A percentile compares a stretch with the other conserved stretches of the same genome.
Evolutionary conservation across 2,329 filamentous ascomycete genomes (phyloP).

Genomic region (Colletotrichum tamarilloi): DNA sequence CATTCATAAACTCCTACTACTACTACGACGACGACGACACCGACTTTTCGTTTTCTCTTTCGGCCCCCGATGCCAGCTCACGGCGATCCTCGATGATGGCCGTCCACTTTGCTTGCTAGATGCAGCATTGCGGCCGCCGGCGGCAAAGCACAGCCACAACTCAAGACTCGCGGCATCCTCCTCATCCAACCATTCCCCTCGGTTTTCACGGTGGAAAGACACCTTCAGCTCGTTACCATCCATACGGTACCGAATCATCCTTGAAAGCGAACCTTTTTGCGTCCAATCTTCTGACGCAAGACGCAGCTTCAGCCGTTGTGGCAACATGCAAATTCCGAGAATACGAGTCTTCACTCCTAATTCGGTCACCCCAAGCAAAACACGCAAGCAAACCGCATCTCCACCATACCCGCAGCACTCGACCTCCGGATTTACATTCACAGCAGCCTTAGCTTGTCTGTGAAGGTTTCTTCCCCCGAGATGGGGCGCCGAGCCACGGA

Average conservation of each 20-base stretch:
- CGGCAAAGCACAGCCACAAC: slow-evolving; percentile 16
- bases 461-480: neutral
- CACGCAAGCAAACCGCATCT: neutral
- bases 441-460: neutral
- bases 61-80: neutral
- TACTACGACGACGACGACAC: neutral
- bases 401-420: neutral
- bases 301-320: neutral
- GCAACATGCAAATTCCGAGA: neutral
- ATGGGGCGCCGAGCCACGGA: slow-evolving; percentile 20
- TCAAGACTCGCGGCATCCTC: neutral
- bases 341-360: too few species aligned
- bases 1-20: neutral
- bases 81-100: neutral
- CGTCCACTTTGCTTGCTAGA: neutral
- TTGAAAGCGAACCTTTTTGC: neutral
- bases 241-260: slow-evolving; percentile 48
- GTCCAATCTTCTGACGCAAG: slow-evolving; percentile 1
- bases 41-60: neutral
- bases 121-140: slow-evolving; percentile 9
- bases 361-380: too few species aligned
- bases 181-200: neutral
- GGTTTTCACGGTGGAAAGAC: neutral
- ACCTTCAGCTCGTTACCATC: slow-evolving; percentile 38
- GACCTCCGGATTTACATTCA: neutral